Conservation (phyloP, 2,329 filamentous ascomycete species). For the Stenocarpella maydis region DNA sequence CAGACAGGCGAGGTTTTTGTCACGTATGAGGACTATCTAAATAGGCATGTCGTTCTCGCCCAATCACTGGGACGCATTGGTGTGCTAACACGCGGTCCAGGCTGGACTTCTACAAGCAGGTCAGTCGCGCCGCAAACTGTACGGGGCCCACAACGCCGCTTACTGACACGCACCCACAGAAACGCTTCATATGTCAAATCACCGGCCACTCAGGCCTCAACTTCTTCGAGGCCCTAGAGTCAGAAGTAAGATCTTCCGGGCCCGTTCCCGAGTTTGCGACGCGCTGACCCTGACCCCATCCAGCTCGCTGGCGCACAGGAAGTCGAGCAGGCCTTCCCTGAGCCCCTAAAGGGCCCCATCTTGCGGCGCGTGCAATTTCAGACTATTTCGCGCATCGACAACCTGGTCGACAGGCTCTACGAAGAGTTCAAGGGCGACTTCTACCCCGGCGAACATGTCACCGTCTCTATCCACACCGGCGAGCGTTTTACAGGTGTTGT, state of each 20-base stretch:
- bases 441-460: constrained; percentile 87
- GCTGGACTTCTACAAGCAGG: constrained; percentile 94
- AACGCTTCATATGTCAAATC: constrained; percentile 93
- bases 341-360: constrained; percentile 89
- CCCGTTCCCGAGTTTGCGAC: constrained; percentile 22
- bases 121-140: constrained; percentile 48
- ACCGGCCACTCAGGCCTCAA: constrained; percentile 90
- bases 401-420: constrained; percentile 72
- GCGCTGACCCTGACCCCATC: constrained; percentile 41
- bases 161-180: constrained; percentile 55
- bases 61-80: background rate
- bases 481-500: constrained; percentile 78
- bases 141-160: background rate
- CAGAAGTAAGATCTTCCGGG: constrained; percentile 72
- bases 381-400: constrained; percentile 87
- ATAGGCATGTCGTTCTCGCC: constrained; percentile 66
- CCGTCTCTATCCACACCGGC: constrained; percentile 73
- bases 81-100: constrained; percentile 57
- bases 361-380: constrained; percentile 92
- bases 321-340: constrained; percentile 91
- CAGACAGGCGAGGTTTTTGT: constrained; percentile 91
- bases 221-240: constrained; percentile 91
- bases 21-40: constrained; percentile 87
- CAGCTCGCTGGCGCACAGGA: constrained; percentile 83
- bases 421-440: constrained; percentile 89